Conservation (phyloP, 2,329 filamentous ascomycete species). For the Escovopsis sp. region DNA sequence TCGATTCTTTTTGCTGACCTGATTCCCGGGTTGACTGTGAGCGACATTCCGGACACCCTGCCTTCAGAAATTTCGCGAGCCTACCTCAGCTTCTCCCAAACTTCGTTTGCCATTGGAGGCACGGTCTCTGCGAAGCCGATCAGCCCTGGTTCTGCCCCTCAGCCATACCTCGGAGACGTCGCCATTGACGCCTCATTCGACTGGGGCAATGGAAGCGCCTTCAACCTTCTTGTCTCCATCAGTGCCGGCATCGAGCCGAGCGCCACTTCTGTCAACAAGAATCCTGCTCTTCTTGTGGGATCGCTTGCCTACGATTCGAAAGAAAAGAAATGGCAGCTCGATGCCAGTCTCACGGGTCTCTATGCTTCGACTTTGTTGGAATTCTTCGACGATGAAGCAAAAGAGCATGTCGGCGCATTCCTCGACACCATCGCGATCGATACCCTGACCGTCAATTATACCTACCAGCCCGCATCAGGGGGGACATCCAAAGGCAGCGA, state of each 20-base stretch:
- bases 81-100: neutral
- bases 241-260: conserved; percentile 1
- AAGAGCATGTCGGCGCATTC: conserved; percentile 3
- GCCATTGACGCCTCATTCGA: conserved; percentile 1
- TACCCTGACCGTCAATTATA: conserved; percentile 3
- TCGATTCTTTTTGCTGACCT: conserved; percentile 2
- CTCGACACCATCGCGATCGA: conserved; percentile 7
- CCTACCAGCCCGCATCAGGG: neutral
- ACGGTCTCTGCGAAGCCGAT: conserved; percentile 1
- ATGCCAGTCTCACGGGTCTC: conserved; percentile 1
- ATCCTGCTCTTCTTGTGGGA: conserved; percentile 1
- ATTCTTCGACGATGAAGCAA: conserved; percentile 6
- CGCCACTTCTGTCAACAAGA: neutral
- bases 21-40: conserved; percentile 1
- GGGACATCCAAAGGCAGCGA: neutral
- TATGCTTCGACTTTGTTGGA: conserved; percentile 3
- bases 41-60: conserved; percentile 4
- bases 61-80: conserved; percentile 3
- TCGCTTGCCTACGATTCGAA: conserved; percentile 3
- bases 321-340: conserved; percentile 1
- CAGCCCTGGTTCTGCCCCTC: conserved; percentile 1
- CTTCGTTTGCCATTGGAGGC: conserved; percentile 2
- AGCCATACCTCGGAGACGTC: conserved; percentile 2
- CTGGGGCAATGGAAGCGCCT: conserved; percentile 2
- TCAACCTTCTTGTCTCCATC: neutral